Evolutionary conservation across 306 rosid species (phyloP), one percentile per base, ranked within the genome.

Genomic region (Potentilla sterilis): DNA sequence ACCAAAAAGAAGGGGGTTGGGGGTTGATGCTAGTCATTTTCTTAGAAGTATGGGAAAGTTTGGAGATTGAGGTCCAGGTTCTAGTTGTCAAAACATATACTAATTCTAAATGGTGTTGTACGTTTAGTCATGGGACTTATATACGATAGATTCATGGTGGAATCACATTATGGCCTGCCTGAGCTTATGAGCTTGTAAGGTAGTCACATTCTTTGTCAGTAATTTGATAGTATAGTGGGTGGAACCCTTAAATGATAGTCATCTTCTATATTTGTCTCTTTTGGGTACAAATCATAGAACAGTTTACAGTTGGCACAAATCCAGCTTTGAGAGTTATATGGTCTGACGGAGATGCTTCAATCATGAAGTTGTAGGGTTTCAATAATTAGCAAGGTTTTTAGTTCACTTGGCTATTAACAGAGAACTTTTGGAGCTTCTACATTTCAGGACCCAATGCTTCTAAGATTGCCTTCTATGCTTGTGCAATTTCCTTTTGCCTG

Each of bases 381-480:
- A 14, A 63, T 63, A 0, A 63, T 63, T 34, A 14, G 24, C 69
- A 37, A 64, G 69, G 6, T 37, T n/a, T 42, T 67, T 9, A 66
- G 28, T 9, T 9, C 28, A 40, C 70, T 65, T 66, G 49, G 48
- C 35, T 44, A 9, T 40, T 55, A 38, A 38, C 37, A 54, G 37
- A 54, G 22, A 41, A 28, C 52, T 70, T 55, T 12, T 62, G 78
- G 59, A 46, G 47, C 28, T 55, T 41, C 32, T 54, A 48, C n/a
- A 42, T 67, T 67, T 65, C 47, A 10, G 46, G 18, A 41, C 51
- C 22, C 2, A 0, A 15, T 52, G 48, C 49, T n/a, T 34, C 72
- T 75, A 65, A 49, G 79, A 65, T 3, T n/a, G 38, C 41, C 61
- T 41, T 78, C n/a, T 15, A 49, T 46, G 22, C 24, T 32, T 42